Evolutionary conservation across 371 early-diverging fungal species (phyloP), one percentile per base, ranked within the genome.

Genomic region (Mortierella sp.): DNA sequence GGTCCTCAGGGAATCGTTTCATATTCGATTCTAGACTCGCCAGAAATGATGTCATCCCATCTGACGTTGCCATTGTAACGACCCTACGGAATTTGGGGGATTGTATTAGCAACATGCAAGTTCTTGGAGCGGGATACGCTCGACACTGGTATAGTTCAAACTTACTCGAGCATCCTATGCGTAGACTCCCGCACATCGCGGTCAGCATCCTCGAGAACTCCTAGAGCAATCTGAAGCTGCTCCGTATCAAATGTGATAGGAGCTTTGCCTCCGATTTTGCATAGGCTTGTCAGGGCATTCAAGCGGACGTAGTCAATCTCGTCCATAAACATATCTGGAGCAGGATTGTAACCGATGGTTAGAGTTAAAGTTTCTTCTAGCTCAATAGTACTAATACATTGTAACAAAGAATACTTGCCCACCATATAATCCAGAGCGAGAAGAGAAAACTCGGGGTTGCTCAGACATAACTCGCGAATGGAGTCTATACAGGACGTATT

Each of bases 301-400:
- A 94, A 75, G 10, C 97, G 92, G 6, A 97, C 95, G 45, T 86
- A 84, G 63, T 92, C 92, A 72, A 94, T 93, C 73, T 96, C 96
- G 77, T 97, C 97, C 83, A 96, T 96, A 73, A 97, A 95, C 95
- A 97, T 97, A 65, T 96, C 97, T 92, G 40, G 9, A 11, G 36
- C 36, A 62, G 8, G 45, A 45, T 3, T 4, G 1, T 43, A 36
- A 36, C 36, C 1, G 13, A 60, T 40, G 15, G 58, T 58, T 3
- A 33, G 58, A 6, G 7, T 6, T 36, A 36, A 6, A 3, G 36
- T 36, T 36, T 36, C 36, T 36, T 36, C 36, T 36, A 36, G 36
- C 36, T 36, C 36, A 36, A 3, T 6, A 36, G 36, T 6, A 36
- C 24, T 22, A 32, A 13, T 52, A 19, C 13, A 10, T 8, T 22